These are phyloP conservation scores for Withania somnifera DNA, from an alignment of 305 asterid genomes.

Conservation along the genomic window DNA sequence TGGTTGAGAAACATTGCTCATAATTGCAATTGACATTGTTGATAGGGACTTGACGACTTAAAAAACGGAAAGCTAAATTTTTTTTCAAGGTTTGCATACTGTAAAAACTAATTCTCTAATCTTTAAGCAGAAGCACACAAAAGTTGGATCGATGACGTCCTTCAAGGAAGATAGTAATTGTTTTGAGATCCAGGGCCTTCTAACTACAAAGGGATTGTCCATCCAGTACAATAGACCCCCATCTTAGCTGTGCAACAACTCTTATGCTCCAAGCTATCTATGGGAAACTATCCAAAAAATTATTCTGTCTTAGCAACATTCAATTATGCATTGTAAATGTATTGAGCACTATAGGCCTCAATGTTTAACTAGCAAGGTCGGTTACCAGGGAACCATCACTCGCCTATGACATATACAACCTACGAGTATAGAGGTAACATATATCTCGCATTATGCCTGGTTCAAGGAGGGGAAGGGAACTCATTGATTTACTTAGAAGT, in stretches of 20 bases:
- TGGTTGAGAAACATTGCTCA: background rate
- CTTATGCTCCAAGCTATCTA: background rate
- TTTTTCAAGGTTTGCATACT: background rate
- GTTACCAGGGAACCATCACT: background rate
- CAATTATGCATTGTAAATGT: too few relatives aligned
- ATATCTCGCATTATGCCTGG: too few relatives aligned
- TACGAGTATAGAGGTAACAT: background rate
- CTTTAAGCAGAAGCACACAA: background rate
- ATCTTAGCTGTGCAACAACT: background rate
- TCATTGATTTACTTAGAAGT: background rate
- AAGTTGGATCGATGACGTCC: background rate
- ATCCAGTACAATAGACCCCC: background rate
- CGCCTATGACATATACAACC: background rate
- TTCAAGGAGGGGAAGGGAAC: background rate
- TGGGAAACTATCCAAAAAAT: background rate
- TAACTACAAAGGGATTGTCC: background rate
- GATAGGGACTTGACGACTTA: background rate
- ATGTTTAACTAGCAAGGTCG: background rate
- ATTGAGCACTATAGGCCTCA: too few relatives aligned
- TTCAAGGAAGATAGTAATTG: background rate
- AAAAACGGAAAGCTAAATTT: background rate
- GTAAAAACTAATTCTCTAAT: background rate
- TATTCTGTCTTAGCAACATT: background rate
- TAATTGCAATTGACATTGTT: background rate
- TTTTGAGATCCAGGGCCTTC: background rate